phyloP scores from a whole-genome alignment of 2,329 filamentous ascomycete species.

The Myriangium duriaei region DNA sequence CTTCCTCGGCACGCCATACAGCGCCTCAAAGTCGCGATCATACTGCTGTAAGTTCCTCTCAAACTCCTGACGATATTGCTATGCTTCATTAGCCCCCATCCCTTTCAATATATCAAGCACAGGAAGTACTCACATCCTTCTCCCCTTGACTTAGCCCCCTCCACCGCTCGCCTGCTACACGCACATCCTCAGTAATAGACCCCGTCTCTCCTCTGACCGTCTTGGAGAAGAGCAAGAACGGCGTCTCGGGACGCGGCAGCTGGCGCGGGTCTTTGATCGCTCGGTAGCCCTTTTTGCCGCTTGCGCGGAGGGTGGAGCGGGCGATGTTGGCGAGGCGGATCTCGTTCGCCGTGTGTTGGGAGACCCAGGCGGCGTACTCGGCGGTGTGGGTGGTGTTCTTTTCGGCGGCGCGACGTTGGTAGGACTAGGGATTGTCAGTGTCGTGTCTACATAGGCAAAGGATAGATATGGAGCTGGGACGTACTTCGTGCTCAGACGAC shows the following conservation, averaged over 20 bases:
- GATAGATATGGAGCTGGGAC: not conserved
- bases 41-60: slow-evolving; percentile 1
- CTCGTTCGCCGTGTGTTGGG: slow-evolving; percentile 41
- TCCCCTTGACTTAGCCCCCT: slow-evolving; percentile 32
- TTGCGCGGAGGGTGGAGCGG: slow-evolving; percentile 27
- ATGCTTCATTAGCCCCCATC: not conserved
- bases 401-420: slow-evolving; percentile 8
- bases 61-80: slow-evolving; percentile 3
- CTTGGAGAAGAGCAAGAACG: slow-evolving; percentile 33
- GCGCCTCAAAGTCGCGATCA: slow-evolving; percentile 1
- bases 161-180: slow-evolving; percentile 36
- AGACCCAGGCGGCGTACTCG: slow-evolving; percentile 42
- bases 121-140: slow-evolving; percentile 31
- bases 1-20: slow-evolving; percentile 6
- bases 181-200: slow-evolving; percentile 25
- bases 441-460: no score
- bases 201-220: slow-evolving; percentile 39
- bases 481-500: slow-evolving; percentile 3
- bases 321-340: slow-evolving; percentile 49
- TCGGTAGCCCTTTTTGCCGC: slow-evolving; percentile 9
- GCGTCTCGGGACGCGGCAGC: slow-evolving; percentile 30
- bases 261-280: slow-evolving; percentile 42
- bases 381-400: slow-evolving; percentile 23
- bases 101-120: not conserved
- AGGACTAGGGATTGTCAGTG: not conserved